Evolutionary conservation across 2,329 filamentous ascomycete species (phyloP), one percentile per base, ranked within the genome.

Genomic region (Coccinonectria pachysandricola): DNA sequence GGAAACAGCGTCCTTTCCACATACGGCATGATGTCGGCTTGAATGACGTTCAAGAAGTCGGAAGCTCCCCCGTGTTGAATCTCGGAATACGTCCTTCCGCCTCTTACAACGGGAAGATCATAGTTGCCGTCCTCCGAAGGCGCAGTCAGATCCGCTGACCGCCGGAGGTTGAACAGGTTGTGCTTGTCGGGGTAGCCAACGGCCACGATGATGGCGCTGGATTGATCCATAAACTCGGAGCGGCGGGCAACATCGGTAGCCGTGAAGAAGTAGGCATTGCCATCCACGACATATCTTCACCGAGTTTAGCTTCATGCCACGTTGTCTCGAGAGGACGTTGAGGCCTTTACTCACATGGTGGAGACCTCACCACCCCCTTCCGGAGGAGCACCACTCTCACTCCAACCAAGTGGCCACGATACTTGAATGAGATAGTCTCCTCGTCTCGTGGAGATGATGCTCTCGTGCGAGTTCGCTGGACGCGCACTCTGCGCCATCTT

Each of bases 41-140:
- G 46, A 15, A 67, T 58, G 28, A 64, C 62, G 1, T 50, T 34
- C 2, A 66, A 49, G 12, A 68, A 62, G 6, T 54, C 45, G 23
- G 62, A 52, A 0, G 62, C 64, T 17, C 62, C 62, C 5, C 62
- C 62, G 15, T 50, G 49, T 2, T 24, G 30, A 15, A 49, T 33
- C 10, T 47, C 41, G 5, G 39, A 37, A 1, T 38, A 34, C n/a
- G 46, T 42, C 8, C 45, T 45, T 0, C 40, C 43, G 3, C 48
- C 26, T 8, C 32, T 33, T 13, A 39, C 40, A 2, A 48, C 35
- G 2, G 43, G 43, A 8, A 40, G 33, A 5, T 45, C 39, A 16
- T 50, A 52, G 12, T 31, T 23, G 2, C 34, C 30, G 5, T 43
- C 44, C 0, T 37, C 30, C 4, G 43, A 35, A 2, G 37, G 36